Evolutionary conservation across 345 rosid species (phyloP).

Genomic region (Viola odorata): DNA sequence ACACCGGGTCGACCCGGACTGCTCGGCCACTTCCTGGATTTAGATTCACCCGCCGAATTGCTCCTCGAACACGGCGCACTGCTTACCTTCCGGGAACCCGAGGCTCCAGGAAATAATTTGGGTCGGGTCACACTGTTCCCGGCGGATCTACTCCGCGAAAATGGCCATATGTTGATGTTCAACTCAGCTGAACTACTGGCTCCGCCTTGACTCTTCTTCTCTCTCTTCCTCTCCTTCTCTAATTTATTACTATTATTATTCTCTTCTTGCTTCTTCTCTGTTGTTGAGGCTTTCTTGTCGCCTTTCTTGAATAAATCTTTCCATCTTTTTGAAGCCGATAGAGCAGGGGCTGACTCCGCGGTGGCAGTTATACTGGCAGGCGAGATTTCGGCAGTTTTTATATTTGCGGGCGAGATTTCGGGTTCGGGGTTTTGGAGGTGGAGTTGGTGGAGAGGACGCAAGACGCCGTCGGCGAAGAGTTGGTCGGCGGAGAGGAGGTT

Average conservation of each 20-base stretch:
- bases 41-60: slow-evolving; percentile 61
- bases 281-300: slow-evolving; percentile 28
- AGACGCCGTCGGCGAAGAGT: slow-evolving; percentile 64
- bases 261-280: not conserved
- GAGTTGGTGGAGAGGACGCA: slow-evolving; percentile 54
- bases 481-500: slow-evolving; percentile 66
- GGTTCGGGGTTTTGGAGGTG: slow-evolving; percentile 12
- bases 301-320: slow-evolving; percentile 53
- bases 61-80: slow-evolving; percentile 85
- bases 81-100: slow-evolving; percentile 54
- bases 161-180: slow-evolving; percentile 78
- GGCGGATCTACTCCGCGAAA: slow-evolving; percentile 78
- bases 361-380: not conserved
- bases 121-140: slow-evolving; percentile 55
- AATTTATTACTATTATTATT: not conserved
- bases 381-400: slow-evolving; percentile 8
- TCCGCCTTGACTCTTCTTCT: slow-evolving; percentile 24
- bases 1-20: slow-evolving; percentile 66
- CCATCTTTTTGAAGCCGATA: slow-evolving; percentile 62
- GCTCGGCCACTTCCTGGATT: slow-evolving; percentile 56
- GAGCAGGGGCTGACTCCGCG: slow-evolving; percentile 6
- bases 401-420: not conserved
- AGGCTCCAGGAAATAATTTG: slow-evolving; percentile 34
- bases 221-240: slow-evolving; percentile 26
- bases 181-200: slow-evolving; percentile 43